These are phyloP conservation scores for Botrytis cinerea DNA, from an alignment of 2,329 filamentous ascomycete genomes.

Conservation along the genomic window DNA sequence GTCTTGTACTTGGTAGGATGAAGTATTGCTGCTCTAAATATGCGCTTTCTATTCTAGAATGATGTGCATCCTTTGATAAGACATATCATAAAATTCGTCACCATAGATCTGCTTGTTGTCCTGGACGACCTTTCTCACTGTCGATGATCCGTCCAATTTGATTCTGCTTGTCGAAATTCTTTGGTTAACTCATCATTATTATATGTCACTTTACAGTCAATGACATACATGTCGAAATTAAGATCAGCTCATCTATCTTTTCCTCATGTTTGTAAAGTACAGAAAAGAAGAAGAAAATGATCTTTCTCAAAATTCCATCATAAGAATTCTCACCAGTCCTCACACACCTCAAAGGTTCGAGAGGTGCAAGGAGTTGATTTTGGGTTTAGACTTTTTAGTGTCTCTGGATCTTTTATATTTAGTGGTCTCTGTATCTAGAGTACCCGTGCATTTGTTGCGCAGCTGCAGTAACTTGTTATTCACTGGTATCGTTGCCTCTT, in stretches of 20 bases:
- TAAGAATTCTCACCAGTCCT: background rate
- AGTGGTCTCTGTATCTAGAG: background rate
- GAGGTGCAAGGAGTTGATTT: background rate
- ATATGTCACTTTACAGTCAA: too few relatives aligned
- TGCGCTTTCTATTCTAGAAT: background rate
- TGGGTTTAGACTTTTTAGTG: background rate
- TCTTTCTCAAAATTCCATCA: background rate
- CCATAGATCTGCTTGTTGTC: background rate
- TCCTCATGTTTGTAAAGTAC: too few relatives aligned
- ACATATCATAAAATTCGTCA: background rate
- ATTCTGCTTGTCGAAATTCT: too few relatives aligned
- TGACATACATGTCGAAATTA: too few relatives aligned
- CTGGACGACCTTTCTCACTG: background rate
- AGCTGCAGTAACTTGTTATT: too few relatives aligned
- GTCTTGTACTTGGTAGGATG: background rate
- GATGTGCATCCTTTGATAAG: rapidly evolving
- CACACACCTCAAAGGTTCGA: background rate
- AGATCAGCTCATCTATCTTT: too few relatives aligned
- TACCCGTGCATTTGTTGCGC: rapidly evolving
- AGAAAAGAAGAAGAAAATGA: background rate
- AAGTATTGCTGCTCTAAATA: background rate
- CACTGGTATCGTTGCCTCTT: background rate
- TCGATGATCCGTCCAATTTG: too few relatives aligned
- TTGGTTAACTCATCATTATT: too few relatives aligned
- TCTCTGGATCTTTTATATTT: background rate